These are phyloP conservation scores for Odonthalia washingtoniensis DNA, from an alignment of 31 red algal genomes.

Conservation along the genomic window DNA sequence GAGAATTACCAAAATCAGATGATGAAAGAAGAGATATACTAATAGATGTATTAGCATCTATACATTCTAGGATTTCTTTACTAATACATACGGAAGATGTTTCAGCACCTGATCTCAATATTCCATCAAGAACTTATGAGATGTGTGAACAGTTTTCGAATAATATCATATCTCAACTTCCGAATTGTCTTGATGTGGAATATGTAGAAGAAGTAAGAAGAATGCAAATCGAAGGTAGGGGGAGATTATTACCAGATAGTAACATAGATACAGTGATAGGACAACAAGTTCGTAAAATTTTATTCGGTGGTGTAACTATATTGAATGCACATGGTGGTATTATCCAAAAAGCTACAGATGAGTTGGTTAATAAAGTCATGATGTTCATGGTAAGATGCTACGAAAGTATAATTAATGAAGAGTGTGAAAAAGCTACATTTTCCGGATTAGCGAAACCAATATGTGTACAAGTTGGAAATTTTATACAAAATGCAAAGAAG, in stretches of 20 bases:
- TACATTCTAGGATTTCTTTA: slow-evolving; percentile 6
- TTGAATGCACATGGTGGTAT: not conserved
- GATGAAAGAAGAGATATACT: slow-evolving; percentile 15
- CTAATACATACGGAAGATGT: slow-evolving; percentile 23
- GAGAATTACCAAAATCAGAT: not conserved
- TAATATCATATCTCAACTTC: not conserved
- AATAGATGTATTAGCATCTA: slow-evolving; percentile 5
- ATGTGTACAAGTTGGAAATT: not conserved
- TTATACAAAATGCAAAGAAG: slow-evolving; percentile 9
- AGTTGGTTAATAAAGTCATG: not conserved
- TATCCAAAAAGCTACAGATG: slow-evolving; percentile 17
- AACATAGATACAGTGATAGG: slow-evolving; percentile 30
- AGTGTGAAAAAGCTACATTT: not conserved
- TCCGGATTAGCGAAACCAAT: not conserved
- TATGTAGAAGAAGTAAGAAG: not conserved
- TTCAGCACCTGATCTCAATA: not conserved
- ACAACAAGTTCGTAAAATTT: not conserved
- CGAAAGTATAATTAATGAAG: not conserved
- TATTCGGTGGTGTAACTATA: slow-evolving; percentile 6
- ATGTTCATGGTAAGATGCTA: slow-evolving; percentile 13
- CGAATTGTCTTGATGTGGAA: slow-evolving; percentile 4
- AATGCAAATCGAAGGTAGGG: not conserved
- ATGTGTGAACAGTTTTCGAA: not conserved
- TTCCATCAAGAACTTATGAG: slow-evolving; percentile 25
- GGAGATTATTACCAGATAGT: slow-evolving; percentile 20